Conservation (phyloP, 768 basidiomycete genomes). For the Auriculariales sp. region DNA sequence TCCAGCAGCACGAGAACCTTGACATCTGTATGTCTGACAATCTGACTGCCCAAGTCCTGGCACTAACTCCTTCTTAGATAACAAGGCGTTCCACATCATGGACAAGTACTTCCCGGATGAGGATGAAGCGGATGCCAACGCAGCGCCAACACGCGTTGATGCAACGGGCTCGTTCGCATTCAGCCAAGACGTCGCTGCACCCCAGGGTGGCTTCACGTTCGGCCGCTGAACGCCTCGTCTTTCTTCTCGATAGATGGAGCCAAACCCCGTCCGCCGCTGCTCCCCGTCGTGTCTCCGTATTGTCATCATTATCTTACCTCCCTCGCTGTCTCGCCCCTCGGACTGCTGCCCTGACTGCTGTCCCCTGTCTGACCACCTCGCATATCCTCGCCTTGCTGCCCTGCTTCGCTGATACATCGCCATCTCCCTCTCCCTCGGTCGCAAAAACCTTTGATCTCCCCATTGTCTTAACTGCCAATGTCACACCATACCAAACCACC, state of each 20-base stretch:
- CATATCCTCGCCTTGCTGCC: no score
- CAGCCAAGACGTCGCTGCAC: background rate
- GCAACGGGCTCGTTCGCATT: slow-evolving; percentile 52
- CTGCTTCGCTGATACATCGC: no score
- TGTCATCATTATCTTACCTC: background rate
- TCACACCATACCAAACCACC: no score
- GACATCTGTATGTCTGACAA: no score
- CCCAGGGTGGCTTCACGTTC: slow-evolving; percentile 86
- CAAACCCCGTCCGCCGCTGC: slow-evolving; percentile 1
- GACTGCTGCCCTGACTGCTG: no score
- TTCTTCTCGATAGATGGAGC: background rate
- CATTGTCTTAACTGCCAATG: no score
- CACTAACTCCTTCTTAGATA: no score
- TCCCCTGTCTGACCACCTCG: no score
- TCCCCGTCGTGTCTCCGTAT: slow-evolving; percentile 5
- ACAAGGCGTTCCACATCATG: slow-evolving; percentile 98
- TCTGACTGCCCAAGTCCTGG: no score
- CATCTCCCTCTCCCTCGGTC: no score
- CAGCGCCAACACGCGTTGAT: slow-evolving; percentile 76
- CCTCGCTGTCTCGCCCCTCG: no score
- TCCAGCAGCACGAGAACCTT: slow-evolving; percentile 98
- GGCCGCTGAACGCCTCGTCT: slow-evolving; percentile 32
- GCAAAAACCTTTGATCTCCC: no score
- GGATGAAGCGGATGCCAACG: slow-evolving; percentile 78
- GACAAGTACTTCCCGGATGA: slow-evolving; percentile 98